These are phyloP conservation scores for Avena sativa DNA, from an alignment of 176 grass and related monocot species.

Conservation along the genomic window DNA sequence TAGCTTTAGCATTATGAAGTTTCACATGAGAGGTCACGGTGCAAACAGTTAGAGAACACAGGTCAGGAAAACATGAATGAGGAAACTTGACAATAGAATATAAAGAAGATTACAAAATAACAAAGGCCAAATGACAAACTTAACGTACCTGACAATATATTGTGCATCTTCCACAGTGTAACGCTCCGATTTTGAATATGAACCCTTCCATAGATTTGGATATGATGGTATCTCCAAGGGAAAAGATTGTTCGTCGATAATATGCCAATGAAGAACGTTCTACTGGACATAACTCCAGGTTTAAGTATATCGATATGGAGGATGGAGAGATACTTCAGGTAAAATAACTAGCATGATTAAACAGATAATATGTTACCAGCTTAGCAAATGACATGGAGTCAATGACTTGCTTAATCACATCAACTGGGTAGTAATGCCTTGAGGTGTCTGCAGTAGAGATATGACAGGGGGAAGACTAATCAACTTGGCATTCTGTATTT, in stretches of 20 bases:
- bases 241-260: constrained; percentile 93
- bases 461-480: constrained; percentile 21
- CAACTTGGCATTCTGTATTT: constrained; percentile 14
- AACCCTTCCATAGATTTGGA: constrained; percentile 89
- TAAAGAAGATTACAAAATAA: constrained; percentile 21
- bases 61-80: constrained; percentile 27
- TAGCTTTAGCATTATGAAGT: constrained; percentile 64
- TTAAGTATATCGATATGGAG: constrained; percentile 51
- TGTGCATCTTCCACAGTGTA: constrained; percentile 88
- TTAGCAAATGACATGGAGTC: constrained; percentile 97
- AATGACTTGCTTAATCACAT: constrained; percentile 92
- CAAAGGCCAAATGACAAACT: constrained; percentile 12
- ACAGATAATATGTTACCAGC: constrained; percentile 68
- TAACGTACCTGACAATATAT: constrained; percentile 83
- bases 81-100: constrained; percentile 16
- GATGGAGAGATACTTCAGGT: constrained; percentile 19
- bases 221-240: constrained; percentile 91
- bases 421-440: constrained; percentile 81
- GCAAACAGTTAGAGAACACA: constrained; percentile 45
- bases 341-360: constrained; percentile 26
- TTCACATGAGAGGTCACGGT: constrained; percentile 31
- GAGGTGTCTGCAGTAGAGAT: constrained; percentile 74
- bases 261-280: constrained; percentile 99
- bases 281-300: constrained; percentile 73
- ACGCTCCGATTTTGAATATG: constrained; percentile 80